Base-by-base conservation (phyloP, 192 early-diverging fungal genomes). In the Linderina pennispora region DNA sequence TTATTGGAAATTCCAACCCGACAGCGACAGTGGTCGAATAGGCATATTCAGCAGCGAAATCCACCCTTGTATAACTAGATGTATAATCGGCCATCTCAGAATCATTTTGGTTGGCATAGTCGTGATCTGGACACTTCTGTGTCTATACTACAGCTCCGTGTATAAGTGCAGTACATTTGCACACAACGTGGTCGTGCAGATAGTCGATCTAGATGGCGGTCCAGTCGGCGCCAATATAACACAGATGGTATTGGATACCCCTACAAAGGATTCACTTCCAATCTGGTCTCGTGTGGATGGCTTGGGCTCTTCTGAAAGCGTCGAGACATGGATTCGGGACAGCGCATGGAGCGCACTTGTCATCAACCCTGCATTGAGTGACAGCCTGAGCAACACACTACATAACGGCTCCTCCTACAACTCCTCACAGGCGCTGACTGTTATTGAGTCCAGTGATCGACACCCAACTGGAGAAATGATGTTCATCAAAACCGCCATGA, bases 121-220 rank as follows among this genome's bases (percentile, higher is more conserved):
- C 2, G 54, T 62, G 66, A 53, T 70, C 21, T 70, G 66, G 66
- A 16, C 55, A 0, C 59, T 46, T 1, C 59, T 70, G 26, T 50
- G 59, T 14, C 32, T 70, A 23, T 70, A 62, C 39, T 57, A 49
- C 38, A 59, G 66, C 36, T 53, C 41, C 39, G 43, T 62, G 39
- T 50, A 62, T 43, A n/a, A 42, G 23, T 59, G 66, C 40, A 58
- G 55, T 35, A 26, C 19, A 9, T 36, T 45, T 11, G 66, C 39
- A 7, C 40, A 70, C 53, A 62, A 58, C 59, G 36, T 70, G 23
- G 37, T 54, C 21, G 15, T 70, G 8, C 44, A 70, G 23, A 46
- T 70, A 16, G 23, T 70, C 17, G 66, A 70, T 31, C 66, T 70
- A 2, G 66, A 70, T 41, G 50, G 55, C 19, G 66, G 66, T n/a